Base-by-base conservation (phyloP, 2,329 filamentous ascomycete species). In the Fusarium sp. region DNA sequence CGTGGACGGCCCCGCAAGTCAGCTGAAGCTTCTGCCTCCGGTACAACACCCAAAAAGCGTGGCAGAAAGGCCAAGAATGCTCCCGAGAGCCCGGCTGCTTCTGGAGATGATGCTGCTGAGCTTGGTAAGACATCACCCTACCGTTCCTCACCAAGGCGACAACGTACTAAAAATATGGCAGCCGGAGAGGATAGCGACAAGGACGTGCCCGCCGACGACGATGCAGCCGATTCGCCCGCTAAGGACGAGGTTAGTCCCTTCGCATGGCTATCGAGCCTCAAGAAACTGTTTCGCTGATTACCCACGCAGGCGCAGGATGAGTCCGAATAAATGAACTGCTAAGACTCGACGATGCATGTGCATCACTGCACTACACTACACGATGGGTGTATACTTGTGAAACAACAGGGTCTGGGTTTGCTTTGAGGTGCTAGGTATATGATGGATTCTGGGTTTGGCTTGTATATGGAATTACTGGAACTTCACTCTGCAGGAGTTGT, bases 11-110 rank as follows among this genome's bases (percentile, higher is more conserved):
- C 76, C 44, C 70, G 69, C 61, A 75, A 73, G 60, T 6, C 31
- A 34, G 31, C 8, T 32, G 31, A 32, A 32, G 57, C 56, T 39
- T 50, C 56, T 19, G 51, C 66, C 7, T 50, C 68, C 9, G 47
- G 54, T 15, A 61, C 58, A 36, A 61, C 65, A n/a, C 58, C 68
- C 10, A 70, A 58, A 38, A 70, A 60, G 52, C 66, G 70, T 15
- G 69, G 77, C 34, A 68, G 78, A 44, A 57, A 61, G 43, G 34
- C 58, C 40, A 75, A 73, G 41, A 73, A 72, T 12, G 72, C 72
- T 41, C 58, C 39, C 22, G 61, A 64, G 38, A 64, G 43, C 38
- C 50, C 40, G 12, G 40, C 32, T 13, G 62, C 51, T 35, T 64
- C 46, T 8, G 66, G 29, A 40, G 63, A 46, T 55, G 55, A 40